Evolutionary conservation across 495 filamentous ascomycete species (phyloP).

Genomic region (Trichodelitschia bisporula): DNA sequence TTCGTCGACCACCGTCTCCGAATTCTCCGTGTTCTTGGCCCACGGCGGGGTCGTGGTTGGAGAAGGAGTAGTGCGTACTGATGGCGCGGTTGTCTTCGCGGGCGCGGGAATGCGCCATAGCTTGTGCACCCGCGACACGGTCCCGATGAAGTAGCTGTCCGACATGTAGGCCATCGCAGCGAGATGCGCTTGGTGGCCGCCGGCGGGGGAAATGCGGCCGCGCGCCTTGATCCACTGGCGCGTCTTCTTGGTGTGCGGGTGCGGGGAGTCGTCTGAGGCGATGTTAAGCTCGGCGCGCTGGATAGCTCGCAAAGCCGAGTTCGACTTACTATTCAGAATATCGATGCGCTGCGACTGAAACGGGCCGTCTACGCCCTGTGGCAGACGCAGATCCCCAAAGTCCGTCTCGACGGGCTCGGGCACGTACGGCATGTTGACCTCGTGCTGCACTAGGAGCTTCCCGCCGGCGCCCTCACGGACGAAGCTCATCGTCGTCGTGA

Average conservation of each 20-base stretch:
- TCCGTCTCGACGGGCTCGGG: constrained; percentile 11
- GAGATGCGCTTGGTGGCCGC: constrained; percentile 56
- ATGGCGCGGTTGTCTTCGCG: constrained; percentile 7
- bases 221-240: constrained; percentile 60
- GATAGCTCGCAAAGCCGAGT: no score
- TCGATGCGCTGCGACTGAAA: background rate
- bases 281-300: constrained; percentile 29
- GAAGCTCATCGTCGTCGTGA: constrained; percentile 85
- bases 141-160: constrained; percentile 80
- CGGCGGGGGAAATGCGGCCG: constrained; percentile 42
- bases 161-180: constrained; percentile 78
- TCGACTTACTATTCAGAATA: constrained; percentile 14
- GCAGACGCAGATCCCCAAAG: constrained; percentile 2
- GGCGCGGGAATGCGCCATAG: constrained; percentile 33
- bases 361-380: background rate
- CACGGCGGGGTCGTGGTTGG: no score
- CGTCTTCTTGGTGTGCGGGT: constrained; percentile 39
- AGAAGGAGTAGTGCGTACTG: no score
- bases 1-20: constrained; percentile 5
- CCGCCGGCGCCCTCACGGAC: constrained; percentile 45
- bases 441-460: constrained; percentile 32
- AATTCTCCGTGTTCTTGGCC: constrained; percentile 19
- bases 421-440: constrained; percentile 27
- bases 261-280: constrained; percentile 19
- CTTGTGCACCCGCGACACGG: constrained; percentile 51